Conservation (phyloP, 2,329 filamentous ascomycete genomes). For the Penicillium thymicola region DNA sequence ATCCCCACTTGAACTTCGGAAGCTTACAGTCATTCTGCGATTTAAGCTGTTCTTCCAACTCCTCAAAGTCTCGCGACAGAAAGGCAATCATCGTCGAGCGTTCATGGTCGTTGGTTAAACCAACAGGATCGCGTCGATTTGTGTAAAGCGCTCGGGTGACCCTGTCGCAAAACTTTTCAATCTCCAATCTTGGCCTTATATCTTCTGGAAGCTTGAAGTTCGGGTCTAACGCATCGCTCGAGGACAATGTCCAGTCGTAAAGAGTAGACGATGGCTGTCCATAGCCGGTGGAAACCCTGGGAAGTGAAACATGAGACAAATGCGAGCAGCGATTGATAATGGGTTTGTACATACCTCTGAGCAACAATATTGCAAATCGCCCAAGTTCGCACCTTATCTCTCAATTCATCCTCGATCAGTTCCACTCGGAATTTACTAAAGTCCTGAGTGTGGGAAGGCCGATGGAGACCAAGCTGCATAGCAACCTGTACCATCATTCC, state of each 20-base stretch:
- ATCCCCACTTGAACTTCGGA: background rate
- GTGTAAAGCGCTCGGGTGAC: constrained; percentile 57
- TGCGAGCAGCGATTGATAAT: background rate
- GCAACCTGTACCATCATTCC: constrained; percentile 66
- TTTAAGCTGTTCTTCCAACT: constrained; percentile 52
- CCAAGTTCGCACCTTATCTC: constrained; percentile 65
- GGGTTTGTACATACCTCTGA: constrained; percentile 51
- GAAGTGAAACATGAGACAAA: constrained; percentile 4
- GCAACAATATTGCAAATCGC: constrained; percentile 66
- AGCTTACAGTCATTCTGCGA: constrained; percentile 41
- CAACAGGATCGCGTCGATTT: constrained; percentile 54
- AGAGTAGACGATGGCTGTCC: constrained; percentile 62
- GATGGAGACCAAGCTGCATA: constrained; percentile 64
- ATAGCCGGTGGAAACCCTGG: constrained; percentile 65
- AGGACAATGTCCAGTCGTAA: constrained; percentile 57
- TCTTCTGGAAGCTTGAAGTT: constrained; percentile 52
- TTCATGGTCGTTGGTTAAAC: constrained; percentile 46
- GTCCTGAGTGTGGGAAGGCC: constrained; percentile 61
- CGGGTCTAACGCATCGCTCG: constrained; percentile 42
- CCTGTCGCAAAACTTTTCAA: constrained; percentile 59
- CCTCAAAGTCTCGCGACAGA: constrained; percentile 47
- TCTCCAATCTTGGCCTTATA: constrained; percentile 51
- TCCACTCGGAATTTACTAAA: constrained; percentile 52
- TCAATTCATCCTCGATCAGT: constrained; percentile 60
- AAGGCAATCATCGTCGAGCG: constrained; percentile 45